phyloP scores from a whole-genome alignment of 495 filamentous ascomycete genomes.

The Penicillium herquei region DNA sequence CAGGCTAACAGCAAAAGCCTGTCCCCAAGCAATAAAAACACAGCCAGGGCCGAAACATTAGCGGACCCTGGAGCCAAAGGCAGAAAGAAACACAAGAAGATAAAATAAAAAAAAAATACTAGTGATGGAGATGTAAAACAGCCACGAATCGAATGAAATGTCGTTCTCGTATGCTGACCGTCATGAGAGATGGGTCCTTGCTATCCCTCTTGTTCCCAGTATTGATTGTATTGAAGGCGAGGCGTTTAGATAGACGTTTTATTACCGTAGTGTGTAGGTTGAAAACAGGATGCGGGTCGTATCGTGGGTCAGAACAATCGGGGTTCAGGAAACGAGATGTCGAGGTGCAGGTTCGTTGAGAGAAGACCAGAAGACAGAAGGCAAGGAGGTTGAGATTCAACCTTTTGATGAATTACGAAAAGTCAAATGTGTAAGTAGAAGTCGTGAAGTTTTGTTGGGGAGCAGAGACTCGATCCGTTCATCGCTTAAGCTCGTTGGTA shows the following conservation, averaged over 20 bases:
- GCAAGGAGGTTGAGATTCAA: constrained; percentile 7
- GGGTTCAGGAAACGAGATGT: background rate
- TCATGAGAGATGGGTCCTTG: constrained; percentile 3
- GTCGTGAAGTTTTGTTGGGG: constrained; percentile 24
- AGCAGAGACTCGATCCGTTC: constrained; percentile 20
- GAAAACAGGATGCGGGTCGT: constrained; percentile 11
- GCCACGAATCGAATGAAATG: constrained; percentile 16
- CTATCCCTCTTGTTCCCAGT: constrained; percentile 2
- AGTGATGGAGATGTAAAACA: constrained; percentile 13
- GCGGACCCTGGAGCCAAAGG: constrained; percentile 8
- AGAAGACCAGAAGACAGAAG: constrained; percentile 8
- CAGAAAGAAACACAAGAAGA: constrained; percentile 6
- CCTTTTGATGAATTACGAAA: constrained; percentile 10
- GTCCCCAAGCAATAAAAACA: constrained; percentile 10
- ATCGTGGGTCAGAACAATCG: background rate
- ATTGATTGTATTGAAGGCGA: constrained; percentile 13
- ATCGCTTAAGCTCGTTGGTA: constrained; percentile 40
- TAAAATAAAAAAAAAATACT: constrained; percentile 9
- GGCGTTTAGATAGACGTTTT: constrained; percentile 8
- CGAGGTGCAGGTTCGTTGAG: background rate
- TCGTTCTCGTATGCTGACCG: constrained; percentile 13
- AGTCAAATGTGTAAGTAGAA: constrained; percentile 17
- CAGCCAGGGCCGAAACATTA: constrained; percentile 10
- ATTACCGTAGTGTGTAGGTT: constrained; percentile 10
- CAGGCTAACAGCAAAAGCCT: background rate